Percentiles rank a stretch among this genome's conserved stretches.
Conservation (phyloP, 495 filamentous ascomycete species). For the Penicillium mononematosum region DNA sequence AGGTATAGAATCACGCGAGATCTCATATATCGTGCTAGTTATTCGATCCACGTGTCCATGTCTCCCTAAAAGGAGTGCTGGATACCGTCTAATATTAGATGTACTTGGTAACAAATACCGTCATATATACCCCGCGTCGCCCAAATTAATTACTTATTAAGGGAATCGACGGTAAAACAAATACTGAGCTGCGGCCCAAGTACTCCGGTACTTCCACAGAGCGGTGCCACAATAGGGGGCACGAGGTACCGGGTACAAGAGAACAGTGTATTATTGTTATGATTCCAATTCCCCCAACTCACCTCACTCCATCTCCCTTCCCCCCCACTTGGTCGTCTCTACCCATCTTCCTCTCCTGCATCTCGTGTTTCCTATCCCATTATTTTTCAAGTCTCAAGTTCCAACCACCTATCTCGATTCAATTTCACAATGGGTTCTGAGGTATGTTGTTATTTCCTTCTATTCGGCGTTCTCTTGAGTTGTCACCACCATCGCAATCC, state of each 20-base stretch:
- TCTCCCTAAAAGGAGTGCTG: neutral
- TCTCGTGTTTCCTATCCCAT: slow-evolving; percentile 18
- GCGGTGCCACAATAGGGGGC: slow-evolving; percentile 6
- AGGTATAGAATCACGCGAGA: neutral
- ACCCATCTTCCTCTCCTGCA: slow-evolving; percentile 33
- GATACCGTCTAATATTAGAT: no score
- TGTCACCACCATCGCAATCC: slow-evolving; percentile 35
- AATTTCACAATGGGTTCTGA: slow-evolving; percentile 47
- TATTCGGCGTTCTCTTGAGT: slow-evolving; percentile 37
- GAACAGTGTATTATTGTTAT: slow-evolving; percentile 27
- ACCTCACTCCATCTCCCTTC: slow-evolving; percentile 21
- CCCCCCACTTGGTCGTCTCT: slow-evolving; percentile 31
- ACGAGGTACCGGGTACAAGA: slow-evolving; percentile 19
- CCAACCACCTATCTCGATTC: slow-evolving; percentile 12
- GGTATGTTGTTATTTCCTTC: slow-evolving; percentile 45
- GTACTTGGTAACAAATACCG: slow-evolving; percentile 5
- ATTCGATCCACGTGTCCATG: neutral
- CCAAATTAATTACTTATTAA: slow-evolving; percentile 11
- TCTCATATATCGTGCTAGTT: neutral
- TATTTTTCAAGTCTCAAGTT: slow-evolving; percentile 20
- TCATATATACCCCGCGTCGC: slow-evolving; percentile 11
- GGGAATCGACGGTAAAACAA: slow-evolving; percentile 16
- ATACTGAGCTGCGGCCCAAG: slow-evolving; percentile 15
- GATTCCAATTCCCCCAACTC: slow-evolving; percentile 26
- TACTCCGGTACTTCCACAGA: slow-evolving; percentile 11